Evolutionary conservation across 2,329 filamentous ascomycete species (phyloP).

Genomic region (Cryoendolithus antarcticus): DNA sequence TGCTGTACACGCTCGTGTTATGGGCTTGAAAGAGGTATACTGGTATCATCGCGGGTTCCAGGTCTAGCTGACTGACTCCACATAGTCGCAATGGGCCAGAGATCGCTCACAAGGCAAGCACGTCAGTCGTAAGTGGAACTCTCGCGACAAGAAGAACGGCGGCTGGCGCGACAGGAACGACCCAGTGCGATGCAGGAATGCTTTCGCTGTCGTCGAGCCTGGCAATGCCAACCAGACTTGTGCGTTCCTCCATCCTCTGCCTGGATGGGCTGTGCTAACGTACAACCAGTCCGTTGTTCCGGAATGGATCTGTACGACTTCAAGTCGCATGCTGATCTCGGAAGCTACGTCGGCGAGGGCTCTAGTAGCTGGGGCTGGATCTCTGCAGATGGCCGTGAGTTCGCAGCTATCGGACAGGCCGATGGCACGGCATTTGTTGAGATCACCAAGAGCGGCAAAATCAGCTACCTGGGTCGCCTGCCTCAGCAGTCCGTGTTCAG

Average conservation of each 20-base stretch:
- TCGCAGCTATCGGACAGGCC: constrained; percentile 35
- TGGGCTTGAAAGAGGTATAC: constrained; percentile 15
- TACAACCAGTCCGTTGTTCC: background rate
- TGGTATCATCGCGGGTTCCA: no score
- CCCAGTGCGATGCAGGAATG: constrained; percentile 24
- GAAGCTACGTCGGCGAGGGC: constrained; percentile 19
- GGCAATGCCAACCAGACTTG: constrained; percentile 24
- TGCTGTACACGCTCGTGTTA: constrained; percentile 11
- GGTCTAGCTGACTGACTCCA: no score
- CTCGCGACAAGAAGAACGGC: no score
- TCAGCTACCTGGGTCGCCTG: constrained; percentile 36
- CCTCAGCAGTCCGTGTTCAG: constrained; percentile 28
- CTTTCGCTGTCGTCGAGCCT: constrained; percentile 24
- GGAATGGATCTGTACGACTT: constrained; percentile 28
- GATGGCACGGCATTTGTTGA: constrained; percentile 41
- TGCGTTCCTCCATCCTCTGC: constrained; percentile 26
- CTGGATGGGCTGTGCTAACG: background rate
- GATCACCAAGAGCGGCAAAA: constrained; percentile 30
- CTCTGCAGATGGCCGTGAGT: constrained; percentile 36
- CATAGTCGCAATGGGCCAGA: no score
- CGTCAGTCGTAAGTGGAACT: no score
- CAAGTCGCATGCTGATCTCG: constrained; percentile 28
- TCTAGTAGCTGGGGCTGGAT: constrained; percentile 39
- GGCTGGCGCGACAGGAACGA: constrained; percentile 4
- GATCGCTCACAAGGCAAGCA: no score